Conservation (phyloP, 169 alveolate species). For the Amoebophrya sp. region DNA sequence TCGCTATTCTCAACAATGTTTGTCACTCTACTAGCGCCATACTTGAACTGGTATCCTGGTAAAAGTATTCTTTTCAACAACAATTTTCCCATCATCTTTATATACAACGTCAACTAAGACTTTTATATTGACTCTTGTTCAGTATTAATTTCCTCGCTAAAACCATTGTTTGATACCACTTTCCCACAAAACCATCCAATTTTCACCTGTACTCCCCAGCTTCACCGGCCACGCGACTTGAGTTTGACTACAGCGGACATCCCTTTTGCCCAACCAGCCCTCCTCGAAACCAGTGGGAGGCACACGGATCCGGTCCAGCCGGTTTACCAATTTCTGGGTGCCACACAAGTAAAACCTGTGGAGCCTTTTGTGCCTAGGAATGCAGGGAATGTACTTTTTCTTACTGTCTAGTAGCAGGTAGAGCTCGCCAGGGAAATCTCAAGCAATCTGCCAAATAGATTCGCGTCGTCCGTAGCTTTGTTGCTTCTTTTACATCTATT, state of each 20-base stretch:
- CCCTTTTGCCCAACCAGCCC: neutral
- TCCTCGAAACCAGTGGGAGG: neutral
- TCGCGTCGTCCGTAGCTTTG: neutral
- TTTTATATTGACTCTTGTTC: too few relatives aligned
- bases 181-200: neutral
- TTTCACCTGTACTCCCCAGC: neutral
- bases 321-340: neutral
- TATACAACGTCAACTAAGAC: too few relatives aligned
- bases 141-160: too few relatives aligned
- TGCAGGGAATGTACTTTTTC: neutral
- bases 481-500: neutral
- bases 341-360: neutral
- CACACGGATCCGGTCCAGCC: slow-evolving; percentile 1
- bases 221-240: neutral
- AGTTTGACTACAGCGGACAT: neutral
- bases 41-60: too few relatives aligned
- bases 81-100: too few relatives aligned
- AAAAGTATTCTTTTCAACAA: too few relatives aligned
- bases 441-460: too few relatives aligned
- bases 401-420: too few relatives aligned
- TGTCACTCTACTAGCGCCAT: too few relatives aligned
- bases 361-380: neutral
- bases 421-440: too few relatives aligned
- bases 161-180: neutral
- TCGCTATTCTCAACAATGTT: too few relatives aligned